Base-by-base conservation (phyloP, 352 stramenopile species). In the Thraustochytrium striatum region DNA sequence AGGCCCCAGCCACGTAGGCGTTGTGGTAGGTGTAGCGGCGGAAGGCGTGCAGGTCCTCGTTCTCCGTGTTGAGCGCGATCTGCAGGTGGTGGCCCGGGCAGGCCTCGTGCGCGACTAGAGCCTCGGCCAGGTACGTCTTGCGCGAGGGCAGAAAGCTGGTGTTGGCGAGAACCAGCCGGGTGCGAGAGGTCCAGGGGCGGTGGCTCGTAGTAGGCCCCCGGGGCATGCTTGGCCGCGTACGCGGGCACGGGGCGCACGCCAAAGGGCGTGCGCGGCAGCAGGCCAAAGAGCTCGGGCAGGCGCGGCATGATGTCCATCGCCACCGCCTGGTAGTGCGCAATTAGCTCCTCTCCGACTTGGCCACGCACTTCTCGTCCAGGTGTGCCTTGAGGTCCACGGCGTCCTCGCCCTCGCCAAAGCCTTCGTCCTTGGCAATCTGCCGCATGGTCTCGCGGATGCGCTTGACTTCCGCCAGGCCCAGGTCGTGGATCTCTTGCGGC, bases 1-100 rank as follows among this genome's bases (percentile, higher is more conserved):
- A 87, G 69, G 52, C 83, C 85, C 82, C 85, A 87, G 30, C 83
- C 85, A 88, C 83, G 57, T 88, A 87, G 61, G 81, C 85, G n/a
- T 83, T 88, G 58, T 87, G 86, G 79, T 85, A 87, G 32, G 83
- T 35, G 72, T 82, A 83, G 21, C 78, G 61, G 57, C 79, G 62
- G 69, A 87, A 86, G 21, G 79, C 82, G 16, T 83, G 81, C 9
- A 87, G 65, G 1, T 33, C 55, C 21, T 50, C 72, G 50, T 81
- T 78, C 65, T 87, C 83, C 33, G 38, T 81, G 28, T 79, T 69
- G 30, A 87, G 81, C 33, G 83, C 69, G 38, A 81, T 84, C 78
- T 86, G 84, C 43, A 82, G 84, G 52, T 87, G 84, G 81, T 87
- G 84, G 35, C 84, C 84, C 30, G 84, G 84, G 61, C 85, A 84